Conservation (phyloP, 371 early-diverging fungal genomes). For the Mucor saturninus region DNA sequence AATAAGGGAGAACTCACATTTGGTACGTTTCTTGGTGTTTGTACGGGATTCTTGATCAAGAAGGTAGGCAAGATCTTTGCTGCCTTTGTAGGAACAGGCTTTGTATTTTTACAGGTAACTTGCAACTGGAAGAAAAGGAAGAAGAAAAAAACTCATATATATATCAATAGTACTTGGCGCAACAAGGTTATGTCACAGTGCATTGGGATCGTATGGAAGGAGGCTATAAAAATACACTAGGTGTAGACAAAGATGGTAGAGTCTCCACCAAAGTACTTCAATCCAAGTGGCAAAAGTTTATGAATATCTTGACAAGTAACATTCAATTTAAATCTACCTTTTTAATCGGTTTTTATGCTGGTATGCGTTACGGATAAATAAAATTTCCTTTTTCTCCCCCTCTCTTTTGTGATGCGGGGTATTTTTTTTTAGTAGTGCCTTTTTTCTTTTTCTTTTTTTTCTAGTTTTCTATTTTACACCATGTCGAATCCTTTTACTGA, state of each 20-base stretch:
- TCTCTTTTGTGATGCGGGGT: background rate
- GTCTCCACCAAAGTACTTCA: slow-evolving; percentile 53
- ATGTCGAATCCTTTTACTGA: slow-evolving; percentile 23
- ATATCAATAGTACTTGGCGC: slow-evolving; percentile 47
- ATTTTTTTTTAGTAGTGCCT: background rate
- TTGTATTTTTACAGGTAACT: slow-evolving; percentile 51
- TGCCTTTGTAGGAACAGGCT: slow-evolving; percentile 44
- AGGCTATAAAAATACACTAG: slow-evolving; percentile 38
- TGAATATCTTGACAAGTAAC: slow-evolving; percentile 58
- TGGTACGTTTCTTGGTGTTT: slow-evolving; percentile 52
- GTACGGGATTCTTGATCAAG: slow-evolving; percentile 53
- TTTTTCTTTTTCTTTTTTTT: background rate
- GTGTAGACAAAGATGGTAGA: slow-evolving; percentile 55
- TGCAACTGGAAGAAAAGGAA: background rate
- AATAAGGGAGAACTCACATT: slow-evolving; percentile 49
- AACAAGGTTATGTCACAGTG: slow-evolving; percentile 59
- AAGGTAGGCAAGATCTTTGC: slow-evolving; percentile 52
- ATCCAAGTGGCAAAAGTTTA: slow-evolving; percentile 45
- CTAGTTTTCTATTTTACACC: background rate
- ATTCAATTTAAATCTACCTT: slow-evolving; percentile 68
- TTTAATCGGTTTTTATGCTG: slow-evolving; percentile 54
- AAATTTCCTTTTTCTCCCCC: background rate
- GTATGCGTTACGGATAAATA: slow-evolving; percentile 57
- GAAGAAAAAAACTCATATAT: background rate
- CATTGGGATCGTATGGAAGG: slow-evolving; percentile 62